These are phyloP conservation scores for Prinsepia uniflora DNA, from an alignment of 306 rosid genomes.

Conservation along the genomic window DNA sequence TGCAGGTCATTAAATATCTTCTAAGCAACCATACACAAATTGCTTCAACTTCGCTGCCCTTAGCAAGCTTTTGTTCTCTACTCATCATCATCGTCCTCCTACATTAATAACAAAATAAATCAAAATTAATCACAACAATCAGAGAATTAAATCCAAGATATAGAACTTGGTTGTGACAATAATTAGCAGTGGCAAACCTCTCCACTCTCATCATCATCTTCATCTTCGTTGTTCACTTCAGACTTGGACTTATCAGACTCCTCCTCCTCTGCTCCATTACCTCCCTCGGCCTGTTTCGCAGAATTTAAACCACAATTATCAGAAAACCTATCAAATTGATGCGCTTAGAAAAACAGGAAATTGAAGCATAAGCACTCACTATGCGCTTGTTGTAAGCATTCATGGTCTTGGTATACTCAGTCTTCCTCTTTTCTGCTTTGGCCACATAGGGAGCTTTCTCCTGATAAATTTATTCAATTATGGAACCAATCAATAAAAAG, in stretches of 20 bases:
- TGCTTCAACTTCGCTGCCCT: not conserved
- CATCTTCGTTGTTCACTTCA: conserved; percentile 79
- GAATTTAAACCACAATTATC: not conserved
- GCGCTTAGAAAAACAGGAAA: too few relatives aligned
- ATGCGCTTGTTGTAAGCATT: conserved; percentile 54
- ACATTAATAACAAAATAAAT: conserved; percentile 34
- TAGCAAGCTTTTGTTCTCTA: not conserved
- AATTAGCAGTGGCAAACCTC: conserved; percentile 21
- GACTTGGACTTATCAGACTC: conserved; percentile 90
- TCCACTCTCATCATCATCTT: conserved; percentile 57
- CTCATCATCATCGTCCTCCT: conserved; percentile 62
- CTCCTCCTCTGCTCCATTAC: conserved; percentile 56
- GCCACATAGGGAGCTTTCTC: conserved; percentile 73
- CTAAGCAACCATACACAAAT: conserved; percentile 29
- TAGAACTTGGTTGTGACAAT: not conserved
- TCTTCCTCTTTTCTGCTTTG: conserved; percentile 71
- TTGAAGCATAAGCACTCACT: conserved; percentile 19
- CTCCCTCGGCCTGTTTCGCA: conserved; percentile 52
- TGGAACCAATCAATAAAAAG: not conserved
- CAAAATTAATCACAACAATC: not conserved
- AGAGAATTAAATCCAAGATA: not conserved
- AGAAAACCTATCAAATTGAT: not conserved
- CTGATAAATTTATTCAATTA: conserved; percentile 18
- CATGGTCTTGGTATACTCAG: conserved; percentile 52
- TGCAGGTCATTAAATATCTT: conserved; percentile 17